These are phyloP conservation scores for Daphne laureola DNA, from an alignment of 441 rosid genomes.

Conservation along the genomic window DNA sequence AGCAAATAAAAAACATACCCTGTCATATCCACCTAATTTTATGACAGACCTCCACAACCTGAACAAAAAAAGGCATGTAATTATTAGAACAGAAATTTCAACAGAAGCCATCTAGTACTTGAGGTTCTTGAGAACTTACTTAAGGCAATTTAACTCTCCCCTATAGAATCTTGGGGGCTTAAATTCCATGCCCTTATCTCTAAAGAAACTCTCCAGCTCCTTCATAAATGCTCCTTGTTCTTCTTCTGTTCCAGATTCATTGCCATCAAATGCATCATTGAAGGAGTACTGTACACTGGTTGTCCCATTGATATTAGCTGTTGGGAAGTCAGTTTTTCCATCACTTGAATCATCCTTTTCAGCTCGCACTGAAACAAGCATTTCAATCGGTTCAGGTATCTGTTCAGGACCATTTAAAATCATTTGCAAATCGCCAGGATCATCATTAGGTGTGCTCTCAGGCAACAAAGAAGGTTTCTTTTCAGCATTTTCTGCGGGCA, in stretches of 20 bases:
- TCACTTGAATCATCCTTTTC: constrained; percentile 27
- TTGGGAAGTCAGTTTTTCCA: constrained; percentile 21
- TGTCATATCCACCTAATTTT: constrained; percentile 69
- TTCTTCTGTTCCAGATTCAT: constrained; percentile 68
- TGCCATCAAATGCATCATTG: constrained; percentile 51
- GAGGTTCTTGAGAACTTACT: constrained; percentile 34
- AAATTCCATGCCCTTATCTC: constrained; percentile 54
- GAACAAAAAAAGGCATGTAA: constrained; percentile 17
- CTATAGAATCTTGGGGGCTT: constrained; percentile 76
- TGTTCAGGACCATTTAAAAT: constrained; percentile 15
- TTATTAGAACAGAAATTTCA: constrained; percentile 19
- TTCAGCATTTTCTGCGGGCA: constrained; percentile 16
- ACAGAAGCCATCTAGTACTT: constrained; percentile 6
- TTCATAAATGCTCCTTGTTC: constrained; percentile 56
- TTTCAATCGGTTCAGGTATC: constrained; percentile 15
- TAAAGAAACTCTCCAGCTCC: constrained; percentile 48
- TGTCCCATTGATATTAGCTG: constrained; percentile 28
- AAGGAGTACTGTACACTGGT: constrained; percentile 31
- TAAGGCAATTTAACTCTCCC: constrained; percentile 62
- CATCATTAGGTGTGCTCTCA: constrained; percentile 22
- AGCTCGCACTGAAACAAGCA: constrained; percentile 24
- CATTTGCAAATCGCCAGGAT: constrained; percentile 10
- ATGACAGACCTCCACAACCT: constrained; percentile 76
- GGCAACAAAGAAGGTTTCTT: constrained; percentile 19
- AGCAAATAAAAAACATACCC: constrained; percentile 32